Evolutionary conservation across 441 rosid species (phyloP).

Genomic region (Erodium trifolium): DNA sequence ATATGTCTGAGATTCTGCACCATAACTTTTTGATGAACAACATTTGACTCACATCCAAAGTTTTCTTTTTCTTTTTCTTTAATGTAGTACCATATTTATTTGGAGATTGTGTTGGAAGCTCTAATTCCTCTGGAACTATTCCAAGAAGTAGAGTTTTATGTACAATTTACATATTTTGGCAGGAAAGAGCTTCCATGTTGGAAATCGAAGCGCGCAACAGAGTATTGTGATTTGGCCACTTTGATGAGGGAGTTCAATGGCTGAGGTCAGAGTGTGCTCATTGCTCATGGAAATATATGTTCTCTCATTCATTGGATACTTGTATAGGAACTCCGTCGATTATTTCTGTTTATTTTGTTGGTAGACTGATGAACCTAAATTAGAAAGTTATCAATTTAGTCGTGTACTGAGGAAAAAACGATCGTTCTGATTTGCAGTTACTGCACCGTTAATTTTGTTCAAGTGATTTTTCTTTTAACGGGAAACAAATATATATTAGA

Average conservation of each 20-base stretch:
- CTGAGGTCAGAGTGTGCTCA: background rate
- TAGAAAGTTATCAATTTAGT: no score
- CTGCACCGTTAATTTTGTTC: no score
- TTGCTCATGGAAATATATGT: background rate
- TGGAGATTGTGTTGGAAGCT: background rate
- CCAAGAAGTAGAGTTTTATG: no score
- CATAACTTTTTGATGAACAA: no score
- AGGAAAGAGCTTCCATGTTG: slow-evolving; percentile 6
- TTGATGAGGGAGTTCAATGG: background rate
- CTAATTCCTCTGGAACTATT: no score
- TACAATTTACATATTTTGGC: no score
- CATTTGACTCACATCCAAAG: background rate
- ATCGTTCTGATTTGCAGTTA: no score
- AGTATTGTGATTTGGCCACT: background rate
- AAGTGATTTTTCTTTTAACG: no score
- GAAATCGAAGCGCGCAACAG: slow-evolving; percentile 2
- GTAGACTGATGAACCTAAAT: background rate
- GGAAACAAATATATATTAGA: no score
- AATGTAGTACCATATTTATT: no score
- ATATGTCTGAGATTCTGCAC: background rate
- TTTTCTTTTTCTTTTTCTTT: background rate
- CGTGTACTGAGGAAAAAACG: no score
- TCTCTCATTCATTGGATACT: background rate
- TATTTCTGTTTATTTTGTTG: background rate
- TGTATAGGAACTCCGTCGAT: background rate